These are phyloP conservation scores for Phoma sp. DNA, from an alignment of 2,329 filamentous ascomycete species.

Conservation along the genomic window DNA sequence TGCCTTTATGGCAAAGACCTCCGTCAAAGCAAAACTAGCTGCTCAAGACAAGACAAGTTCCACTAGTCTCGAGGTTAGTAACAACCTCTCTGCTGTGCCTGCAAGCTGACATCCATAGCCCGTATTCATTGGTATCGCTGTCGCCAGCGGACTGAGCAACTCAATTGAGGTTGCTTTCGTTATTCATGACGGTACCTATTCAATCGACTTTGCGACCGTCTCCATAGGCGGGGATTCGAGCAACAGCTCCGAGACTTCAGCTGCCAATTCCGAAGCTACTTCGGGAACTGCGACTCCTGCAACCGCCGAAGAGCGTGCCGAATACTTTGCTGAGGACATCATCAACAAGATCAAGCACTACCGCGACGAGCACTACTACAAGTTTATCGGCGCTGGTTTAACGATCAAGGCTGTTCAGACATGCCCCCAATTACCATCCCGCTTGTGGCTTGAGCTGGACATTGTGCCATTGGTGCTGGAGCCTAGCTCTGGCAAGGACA, in stretches of 20 bases:
- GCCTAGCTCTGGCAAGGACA: constrained; percentile 20
- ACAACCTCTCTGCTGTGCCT: background rate
- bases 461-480: constrained; percentile 73
- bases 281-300: constrained; percentile 24
- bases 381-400: constrained; percentile 78
- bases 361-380: constrained; percentile 70
- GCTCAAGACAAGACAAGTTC: constrained; percentile 21
- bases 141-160: constrained; percentile 59
- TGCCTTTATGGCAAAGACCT: constrained; percentile 35
- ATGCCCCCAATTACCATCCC: constrained; percentile 71
- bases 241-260: constrained; percentile 10
- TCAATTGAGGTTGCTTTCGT: constrained; percentile 64
- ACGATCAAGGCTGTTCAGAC: constrained; percentile 65
- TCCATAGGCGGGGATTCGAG: constrained; percentile 11
- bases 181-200: constrained; percentile 76
- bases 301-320: constrained; percentile 24
- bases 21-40: constrained; percentile 29
- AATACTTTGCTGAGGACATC: constrained; percentile 64
- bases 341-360: constrained; percentile 66
- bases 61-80: constrained; percentile 26
- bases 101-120: constrained; percentile 23
- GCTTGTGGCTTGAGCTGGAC: constrained; percentile 78
- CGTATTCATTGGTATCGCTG: constrained; percentile 70
- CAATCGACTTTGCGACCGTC: constrained; percentile 72
- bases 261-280: constrained; percentile 6